A percentile compares a stretch with the other conserved stretches of the same genome.
Evolutionary conservation across 2,329 filamentous ascomycete species (phyloP).

Genomic region (Penicillium expansum): DNA sequence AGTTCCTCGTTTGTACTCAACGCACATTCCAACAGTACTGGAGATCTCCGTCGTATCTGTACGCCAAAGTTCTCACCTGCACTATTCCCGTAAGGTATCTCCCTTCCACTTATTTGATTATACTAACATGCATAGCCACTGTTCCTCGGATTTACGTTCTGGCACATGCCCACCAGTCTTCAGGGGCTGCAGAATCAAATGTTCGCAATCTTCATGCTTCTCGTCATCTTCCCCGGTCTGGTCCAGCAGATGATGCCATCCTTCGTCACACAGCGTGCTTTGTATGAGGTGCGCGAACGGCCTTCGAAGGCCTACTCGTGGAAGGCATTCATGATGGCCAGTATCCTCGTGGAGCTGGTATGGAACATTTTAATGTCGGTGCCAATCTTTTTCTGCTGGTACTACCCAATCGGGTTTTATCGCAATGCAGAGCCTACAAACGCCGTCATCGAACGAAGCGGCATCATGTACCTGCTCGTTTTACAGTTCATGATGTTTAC

Average conservation of each 20-base stretch:
- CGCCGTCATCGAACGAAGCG: conserved; percentile 52
- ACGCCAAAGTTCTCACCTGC: conserved; percentile 71
- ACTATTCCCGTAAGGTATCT: conserved; percentile 60
- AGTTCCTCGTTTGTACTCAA: conserved; percentile 64
- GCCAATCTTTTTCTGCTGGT: conserved; percentile 64
- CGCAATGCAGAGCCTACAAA: conserved; percentile 37
- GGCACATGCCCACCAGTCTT: conserved; percentile 66
- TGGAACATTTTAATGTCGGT: conserved; percentile 62
- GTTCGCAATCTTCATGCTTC: conserved; percentile 80
- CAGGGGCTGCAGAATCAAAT: conserved; percentile 87
- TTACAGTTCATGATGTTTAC: conserved; percentile 68
- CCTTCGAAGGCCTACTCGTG: conserved; percentile 71
- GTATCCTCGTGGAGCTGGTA: conserved; percentile 68
- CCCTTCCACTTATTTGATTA: not conserved
- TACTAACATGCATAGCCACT: conserved; percentile 47
- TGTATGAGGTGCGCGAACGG: conserved; percentile 60
- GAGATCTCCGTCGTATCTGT: conserved; percentile 83
- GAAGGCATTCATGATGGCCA: conserved; percentile 68
- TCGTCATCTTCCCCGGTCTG: conserved; percentile 68
- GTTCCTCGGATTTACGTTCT: conserved; percentile 82
- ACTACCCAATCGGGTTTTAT: conserved; percentile 58
- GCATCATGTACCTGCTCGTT: conserved; percentile 61
- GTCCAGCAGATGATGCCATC: conserved; percentile 57
- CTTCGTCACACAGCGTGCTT: conserved; percentile 56
- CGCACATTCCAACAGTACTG: conserved; percentile 89